phyloP scores from a whole-genome alignment of 805 yeast species.

The Groenewaldozyma tartarivorans region DNA sequence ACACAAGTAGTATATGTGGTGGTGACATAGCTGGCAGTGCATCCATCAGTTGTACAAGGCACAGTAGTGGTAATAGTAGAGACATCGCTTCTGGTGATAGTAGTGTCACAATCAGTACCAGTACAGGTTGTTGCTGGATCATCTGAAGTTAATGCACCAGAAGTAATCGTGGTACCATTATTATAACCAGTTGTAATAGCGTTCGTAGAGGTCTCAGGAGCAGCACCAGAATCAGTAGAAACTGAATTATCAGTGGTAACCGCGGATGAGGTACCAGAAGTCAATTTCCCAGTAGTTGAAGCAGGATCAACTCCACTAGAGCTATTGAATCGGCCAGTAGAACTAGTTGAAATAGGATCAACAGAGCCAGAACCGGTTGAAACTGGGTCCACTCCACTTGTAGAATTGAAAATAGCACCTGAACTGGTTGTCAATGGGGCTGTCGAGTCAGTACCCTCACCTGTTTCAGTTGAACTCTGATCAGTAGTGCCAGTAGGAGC shows the following conservation, averaged over 20 bases:
- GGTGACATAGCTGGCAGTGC: slow-evolving; percentile 2
- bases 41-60: not conserved
- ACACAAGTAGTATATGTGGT: not conserved
- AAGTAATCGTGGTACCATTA: not conserved
- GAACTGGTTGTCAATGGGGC: not conserved
- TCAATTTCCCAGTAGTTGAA: not conserved
- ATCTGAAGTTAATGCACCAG: not conserved
- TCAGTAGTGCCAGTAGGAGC: not conserved
- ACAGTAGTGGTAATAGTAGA: not conserved
- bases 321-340: not conserved
- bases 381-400: not conserved
- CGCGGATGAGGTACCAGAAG: not conserved
- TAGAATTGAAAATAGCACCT: not conserved
- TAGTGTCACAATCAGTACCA: not conserved
- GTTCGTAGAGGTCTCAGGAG: not conserved
- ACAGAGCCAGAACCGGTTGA: no score
- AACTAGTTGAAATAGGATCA: not conserved
- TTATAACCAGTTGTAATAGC: not conserved
- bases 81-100: not conserved
- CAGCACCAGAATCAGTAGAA: not conserved
- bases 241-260: not conserved
- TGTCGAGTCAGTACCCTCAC: not conserved
- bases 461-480: no score
- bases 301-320: not conserved
- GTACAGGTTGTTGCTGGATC: not conserved